Evolutionary conservation across 371 early-diverging fungal genomes (phyloP), one percentile per base, ranked within the genome.

Genomic region (Syncephalastrum sp.): DNA sequence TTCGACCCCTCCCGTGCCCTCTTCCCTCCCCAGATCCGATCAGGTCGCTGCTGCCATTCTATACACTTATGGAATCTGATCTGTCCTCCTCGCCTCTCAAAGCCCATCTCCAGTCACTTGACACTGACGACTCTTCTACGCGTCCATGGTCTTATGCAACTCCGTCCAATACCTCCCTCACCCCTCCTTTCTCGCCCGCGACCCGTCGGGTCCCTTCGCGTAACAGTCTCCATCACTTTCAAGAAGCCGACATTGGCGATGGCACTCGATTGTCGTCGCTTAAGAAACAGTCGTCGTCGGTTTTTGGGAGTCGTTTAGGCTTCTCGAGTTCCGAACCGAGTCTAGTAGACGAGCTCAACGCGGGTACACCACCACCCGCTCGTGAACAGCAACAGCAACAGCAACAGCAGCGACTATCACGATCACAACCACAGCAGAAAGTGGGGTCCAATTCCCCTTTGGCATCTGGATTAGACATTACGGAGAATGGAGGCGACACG

Each of bases 191-290:
- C 5, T 17, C 57, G 47, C 49, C 57, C 15, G 49, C 57, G 8
- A 50, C 49, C 12, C 48, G 38, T 17, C 51, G 27, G 25, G 23
- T 29, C 16, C 51, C 29, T 51, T 27, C 58, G 46, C 45, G 60
- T 25, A 48, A 54, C 21, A 46, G 47, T 12, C 23, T 41, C 24
- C 51, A 24, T 29, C 21, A n/a, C 4, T 33, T 33, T 33, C 57
- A 57, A 48, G 75, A 75, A 55, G 63, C 75, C 12, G 75, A 75
- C 47, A 75, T 75, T 61, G 69, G 72, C 21, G 75, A 75, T 42
- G 65, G 70, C 2, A 57, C 66, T 12, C 45, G 63, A 53, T 50
- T 65, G 16, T 60, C 54, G n/a, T 63, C 67, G 21, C 27, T 65
- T 6, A 58, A 62, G 23, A 68, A 68, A 56, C 71, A 70, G 53